These are phyloP conservation scores for Xylariomycetidae sp. DNA, from an alignment of 2,329 filamentous ascomycete genomes.

Conservation along the genomic window DNA sequence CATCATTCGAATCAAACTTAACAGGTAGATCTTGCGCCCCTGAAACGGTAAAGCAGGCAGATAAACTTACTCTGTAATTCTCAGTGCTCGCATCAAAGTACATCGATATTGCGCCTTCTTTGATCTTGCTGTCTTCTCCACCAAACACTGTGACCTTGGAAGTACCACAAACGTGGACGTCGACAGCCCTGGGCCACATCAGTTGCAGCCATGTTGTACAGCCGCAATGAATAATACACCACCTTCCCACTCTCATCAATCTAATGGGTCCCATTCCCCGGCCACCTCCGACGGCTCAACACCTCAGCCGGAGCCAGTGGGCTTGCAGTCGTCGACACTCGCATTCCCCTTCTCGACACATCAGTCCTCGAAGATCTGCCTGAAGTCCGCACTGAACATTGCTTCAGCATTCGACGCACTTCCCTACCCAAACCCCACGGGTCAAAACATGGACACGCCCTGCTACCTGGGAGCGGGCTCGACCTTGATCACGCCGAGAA, in stretches of 20 bases:
- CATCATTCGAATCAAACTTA: conserved; percentile 46
- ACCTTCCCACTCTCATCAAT: conserved; percentile 16
- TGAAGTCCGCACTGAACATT: conserved; percentile 44
- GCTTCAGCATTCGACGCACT: conserved; percentile 40
- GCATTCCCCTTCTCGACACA: conserved; percentile 40
- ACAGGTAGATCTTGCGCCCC: conserved; percentile 30
- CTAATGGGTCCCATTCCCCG: conserved; percentile 23
- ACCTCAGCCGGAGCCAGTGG: conserved; percentile 7
- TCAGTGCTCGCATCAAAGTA: conserved; percentile 45
- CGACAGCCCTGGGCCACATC: conserved; percentile 24
- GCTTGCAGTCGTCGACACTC: conserved; percentile 8
- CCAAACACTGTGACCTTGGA: conserved; percentile 45
- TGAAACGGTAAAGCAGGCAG: neutral
- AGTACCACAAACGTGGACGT: conserved; percentile 20
- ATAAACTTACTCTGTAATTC: no score
- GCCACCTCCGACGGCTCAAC: conserved; percentile 23
- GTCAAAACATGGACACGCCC: conserved; percentile 28
- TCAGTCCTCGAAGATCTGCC: conserved; percentile 43
- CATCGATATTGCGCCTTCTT: conserved; percentile 49
- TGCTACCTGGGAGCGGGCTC: conserved; percentile 32
- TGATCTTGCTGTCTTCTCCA: conserved; percentile 43
- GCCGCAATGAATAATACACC: conserved; percentile 18
- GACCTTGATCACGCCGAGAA: conserved; percentile 35
- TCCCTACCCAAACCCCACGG: conserved; percentile 40
- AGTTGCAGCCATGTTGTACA: conserved; percentile 33